Evolutionary conservation across 1,139 yeast genomes (phyloP).

Genomic region (Hemisphaericaspora xylofermentans): DNA sequence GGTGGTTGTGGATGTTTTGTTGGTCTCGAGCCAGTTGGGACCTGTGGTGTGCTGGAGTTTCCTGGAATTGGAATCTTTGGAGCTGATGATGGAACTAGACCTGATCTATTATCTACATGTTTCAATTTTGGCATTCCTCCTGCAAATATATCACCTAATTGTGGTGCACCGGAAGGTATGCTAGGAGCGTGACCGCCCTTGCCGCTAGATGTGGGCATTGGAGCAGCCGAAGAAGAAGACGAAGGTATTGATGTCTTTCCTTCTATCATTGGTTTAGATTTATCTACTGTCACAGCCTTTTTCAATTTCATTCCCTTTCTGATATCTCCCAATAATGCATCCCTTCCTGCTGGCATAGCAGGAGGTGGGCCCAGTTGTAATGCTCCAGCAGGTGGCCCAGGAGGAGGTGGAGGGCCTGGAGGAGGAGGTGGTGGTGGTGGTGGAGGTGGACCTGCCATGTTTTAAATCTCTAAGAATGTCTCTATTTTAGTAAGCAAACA

Average conservation of each 20-base stretch:
- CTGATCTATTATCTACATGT: conserved; percentile 51
- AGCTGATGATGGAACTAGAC: conserved; percentile 27
- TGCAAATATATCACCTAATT: conserved; percentile 77
- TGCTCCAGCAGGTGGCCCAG: background rate
- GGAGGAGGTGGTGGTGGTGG: conserved; percentile 49
- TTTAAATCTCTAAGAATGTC: background rate
- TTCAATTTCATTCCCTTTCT: conserved; percentile 74
- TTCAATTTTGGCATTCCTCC: conserved; percentile 83
- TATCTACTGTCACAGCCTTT: conserved; percentile 59
- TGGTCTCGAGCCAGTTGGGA: conserved; percentile 13
- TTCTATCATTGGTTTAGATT: conserved; percentile 44
- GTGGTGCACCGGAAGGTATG: conserved; percentile 37
- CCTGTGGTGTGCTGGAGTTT: conserved; percentile 13
- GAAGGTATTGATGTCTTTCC: conserved; percentile 24
- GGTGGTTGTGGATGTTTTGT: conserved; percentile 9
- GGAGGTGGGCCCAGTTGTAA: conserved; percentile 28
- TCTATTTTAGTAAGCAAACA: background rate
- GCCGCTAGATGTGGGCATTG: conserved; percentile 3
- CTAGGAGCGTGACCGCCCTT: conserved; percentile 13
- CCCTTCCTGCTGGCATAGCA: conserved; percentile 51
- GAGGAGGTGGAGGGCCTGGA: conserved; percentile 25
- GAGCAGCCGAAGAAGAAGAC: conserved; percentile 9
- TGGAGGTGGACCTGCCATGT: conserved; percentile 19
- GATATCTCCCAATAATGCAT: conserved; percentile 84
- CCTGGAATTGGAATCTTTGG: conserved; percentile 17